Evolutionary conservation across 1,284 basidiomycete species (phyloP), one percentile per base, ranked within the genome.

Genomic region (Malassezia equina): DNA sequence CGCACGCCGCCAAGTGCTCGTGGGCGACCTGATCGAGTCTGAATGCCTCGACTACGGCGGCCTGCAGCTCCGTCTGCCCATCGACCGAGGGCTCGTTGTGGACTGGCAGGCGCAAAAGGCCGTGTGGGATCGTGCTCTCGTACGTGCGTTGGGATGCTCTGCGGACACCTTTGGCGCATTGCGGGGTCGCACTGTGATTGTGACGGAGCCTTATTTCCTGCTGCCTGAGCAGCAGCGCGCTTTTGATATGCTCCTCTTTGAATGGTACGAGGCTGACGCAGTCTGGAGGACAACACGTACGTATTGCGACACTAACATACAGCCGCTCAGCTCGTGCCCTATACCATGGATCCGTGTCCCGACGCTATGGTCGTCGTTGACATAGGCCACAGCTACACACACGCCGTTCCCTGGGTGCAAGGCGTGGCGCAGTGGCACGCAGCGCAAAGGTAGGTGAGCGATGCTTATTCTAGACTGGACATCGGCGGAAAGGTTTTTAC

Each of bases 201-300:
- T 95, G 47, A 94, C 91, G 2, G 91, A 95, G 76, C 88, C 90
- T 3, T 89, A 89, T 71, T 87, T 91, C 80, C 89, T 93, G 75
- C 78, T 93, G 9, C 87, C 88, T 17, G 89, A 88, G 71, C 82
- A 93, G 17, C 86, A 90, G 76, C 85, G 88, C 39, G 82, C 87
- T 34, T 90, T 90, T 62, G 91, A 95, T 74, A 86, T 94, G 76
- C 86, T 96, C 71, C 79, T 93, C 0, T 94, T 94, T 67, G 91
- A 96, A 69, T 90, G 94, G 75, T 96, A 91, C 77, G 90, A 91
- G 66, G 94, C 93, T 69, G 78, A 80, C 41, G 84, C 86, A 43
- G 88, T 88, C 73, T 81, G 83, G 75, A 81, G 90, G 31, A 57
- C 56, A 7, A 43, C 50, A 4, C 59, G 59, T 52, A 55, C 58